Evolutionary conservation across 2,329 filamentous ascomycete species (phyloP), one percentile per base, ranked within the genome.

Genomic region (Stachybotrys elegans): DNA sequence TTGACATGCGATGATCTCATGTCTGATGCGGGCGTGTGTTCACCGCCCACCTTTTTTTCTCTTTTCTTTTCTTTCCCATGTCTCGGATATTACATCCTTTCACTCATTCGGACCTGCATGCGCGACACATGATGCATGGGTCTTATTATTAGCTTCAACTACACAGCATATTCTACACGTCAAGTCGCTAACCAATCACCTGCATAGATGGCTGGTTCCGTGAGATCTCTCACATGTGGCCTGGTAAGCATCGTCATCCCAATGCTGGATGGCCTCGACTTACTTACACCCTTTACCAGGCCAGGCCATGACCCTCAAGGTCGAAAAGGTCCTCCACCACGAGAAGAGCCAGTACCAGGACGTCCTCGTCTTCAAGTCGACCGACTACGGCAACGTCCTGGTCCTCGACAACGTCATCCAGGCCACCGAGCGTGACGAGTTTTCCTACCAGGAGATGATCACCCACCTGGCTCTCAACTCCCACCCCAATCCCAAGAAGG

Each of bases 401-500:
- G 92, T 98, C 51, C 83, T 98, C 57, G 93, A 98, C 80, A 97
- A 97, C 67, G 93, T 96, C 67, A 95, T 98, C 70, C 93, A 98
- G 75, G 90, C 84, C 81, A 97, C 93, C 57, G 93, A 98, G 82
- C 85, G 92, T 55, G 90, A 98, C 66, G 93, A 98, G 77, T 98
- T 97, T 79, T 89, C 91, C 59, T 95, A 95, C 83, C 93, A 98
- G 79, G 93, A 98, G 81, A 98, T 98, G 93, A 98, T 98, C 72
- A 91, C 92, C 58, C 90, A 98, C 73, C 80, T 98, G 56, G 93
- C 90, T 72, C 89, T 98, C 86, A 93, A 95, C 81, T 89, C 92
- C 43, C 93, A 98, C 81, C 93, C 93, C 57, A 84, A 95, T 78
- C 93, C 93, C 64, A 93, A 97, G 83, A 94, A 91, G 73, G 93